These are phyloP conservation scores for Prunus fruticosa DNA, from an alignment of 306 rosid genomes.

Conservation along the genomic window DNA sequence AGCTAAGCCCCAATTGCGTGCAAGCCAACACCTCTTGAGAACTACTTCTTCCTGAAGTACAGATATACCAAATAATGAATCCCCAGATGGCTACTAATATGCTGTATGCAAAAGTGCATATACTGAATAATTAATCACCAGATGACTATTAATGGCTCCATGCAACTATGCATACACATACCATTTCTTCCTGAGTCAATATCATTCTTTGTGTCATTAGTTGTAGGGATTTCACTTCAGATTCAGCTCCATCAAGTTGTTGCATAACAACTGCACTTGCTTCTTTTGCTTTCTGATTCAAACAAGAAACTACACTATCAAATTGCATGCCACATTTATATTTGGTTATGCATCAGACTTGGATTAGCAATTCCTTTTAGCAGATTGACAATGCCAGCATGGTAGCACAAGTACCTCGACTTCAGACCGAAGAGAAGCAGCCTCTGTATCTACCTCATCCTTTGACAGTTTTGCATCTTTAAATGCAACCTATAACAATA, in stretches of 20 bases:
- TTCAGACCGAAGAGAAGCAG: slow-evolving; percentile 56
- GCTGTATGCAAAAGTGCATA: slow-evolving; percentile 17
- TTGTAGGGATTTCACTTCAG: slow-evolving; percentile 82
- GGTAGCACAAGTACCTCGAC: slow-evolving; percentile 45
- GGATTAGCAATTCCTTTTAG: not conserved
- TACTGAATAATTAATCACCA: slow-evolving; percentile 25
- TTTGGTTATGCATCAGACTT: slow-evolving; percentile 11
- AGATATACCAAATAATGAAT: slow-evolving; percentile 18
- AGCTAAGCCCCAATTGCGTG: slow-evolving; percentile 98
- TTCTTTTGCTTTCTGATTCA: slow-evolving; percentile 67
- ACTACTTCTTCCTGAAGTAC: slow-evolving; percentile 93
- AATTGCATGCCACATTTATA: not conserved
- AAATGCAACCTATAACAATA: slow-evolving; percentile 69
- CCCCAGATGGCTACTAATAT: slow-evolving; percentile 20
- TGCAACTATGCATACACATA: slow-evolving; percentile 26
- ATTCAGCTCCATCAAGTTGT: slow-evolving; percentile 73
- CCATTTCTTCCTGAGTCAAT: slow-evolving; percentile 97
- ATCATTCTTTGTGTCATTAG: slow-evolving; percentile 97
- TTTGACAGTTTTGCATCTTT: slow-evolving; percentile 72
- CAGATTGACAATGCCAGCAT: not conserved
- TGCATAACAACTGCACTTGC: slow-evolving; percentile 47
- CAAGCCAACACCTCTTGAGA: slow-evolving; percentile 99
- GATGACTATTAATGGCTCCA: slow-evolving; percentile 20
- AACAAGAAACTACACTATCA: slow-evolving; percentile 9
- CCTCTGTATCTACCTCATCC: slow-evolving; percentile 61